Conservation (phyloP, 208 protist genomes). For the Leishmania major region DNA sequence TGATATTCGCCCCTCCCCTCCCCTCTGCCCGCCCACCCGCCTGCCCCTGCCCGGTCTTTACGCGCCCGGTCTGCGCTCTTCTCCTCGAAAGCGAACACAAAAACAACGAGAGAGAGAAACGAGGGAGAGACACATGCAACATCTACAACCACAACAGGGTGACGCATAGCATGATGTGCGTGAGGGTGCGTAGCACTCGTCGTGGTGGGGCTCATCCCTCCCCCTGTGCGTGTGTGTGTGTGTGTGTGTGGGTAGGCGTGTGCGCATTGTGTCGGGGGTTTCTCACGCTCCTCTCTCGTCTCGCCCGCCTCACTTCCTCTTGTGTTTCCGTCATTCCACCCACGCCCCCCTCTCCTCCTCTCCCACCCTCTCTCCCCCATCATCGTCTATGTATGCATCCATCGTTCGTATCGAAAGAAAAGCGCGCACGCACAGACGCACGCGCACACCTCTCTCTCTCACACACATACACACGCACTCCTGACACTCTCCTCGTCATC, state of each 20-base stretch:
- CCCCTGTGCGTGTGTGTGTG: background rate
- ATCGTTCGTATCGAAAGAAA: background rate
- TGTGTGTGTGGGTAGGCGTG: background rate
- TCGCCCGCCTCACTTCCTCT: background rate
- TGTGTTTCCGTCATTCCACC: background rate
- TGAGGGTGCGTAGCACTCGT: background rate
- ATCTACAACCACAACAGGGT: background rate
- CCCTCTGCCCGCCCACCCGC: background rate
- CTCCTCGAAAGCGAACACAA: background rate
- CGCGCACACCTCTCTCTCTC: background rate
- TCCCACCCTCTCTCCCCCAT: background rate
- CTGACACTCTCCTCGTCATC: conserved; percentile 2
- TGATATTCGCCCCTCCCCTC: background rate
- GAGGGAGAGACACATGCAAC: background rate
- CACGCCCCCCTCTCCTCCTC: background rate
- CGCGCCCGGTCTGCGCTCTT: background rate
- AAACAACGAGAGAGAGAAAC: background rate
- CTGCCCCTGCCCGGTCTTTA: background rate
- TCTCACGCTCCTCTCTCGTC: background rate
- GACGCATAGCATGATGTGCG: background rate
- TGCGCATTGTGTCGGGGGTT: background rate
- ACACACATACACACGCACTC: background rate
- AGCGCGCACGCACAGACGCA: background rate
- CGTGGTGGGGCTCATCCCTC: background rate
- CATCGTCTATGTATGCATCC: no score